phyloP scores from a whole-genome alignment of 2,329 filamentous ascomycete genomes.

The Colletotrichum orchidophilum region DNA sequence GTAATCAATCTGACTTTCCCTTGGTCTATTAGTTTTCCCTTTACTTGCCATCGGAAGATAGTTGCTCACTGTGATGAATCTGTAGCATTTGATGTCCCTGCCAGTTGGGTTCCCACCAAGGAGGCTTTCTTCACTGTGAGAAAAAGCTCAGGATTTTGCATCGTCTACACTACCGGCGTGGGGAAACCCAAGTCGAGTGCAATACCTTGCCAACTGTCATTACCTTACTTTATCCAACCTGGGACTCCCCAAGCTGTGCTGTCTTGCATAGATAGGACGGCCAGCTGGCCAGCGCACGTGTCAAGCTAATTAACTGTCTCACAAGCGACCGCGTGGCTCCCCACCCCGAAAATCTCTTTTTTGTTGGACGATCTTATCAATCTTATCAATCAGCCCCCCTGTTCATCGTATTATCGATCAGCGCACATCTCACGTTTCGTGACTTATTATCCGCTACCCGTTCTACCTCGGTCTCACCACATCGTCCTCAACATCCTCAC shows the following conservation, averaged over 20 bases:
- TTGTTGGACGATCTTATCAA: background rate
- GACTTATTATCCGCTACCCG: background rate
- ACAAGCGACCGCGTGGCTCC: background rate
- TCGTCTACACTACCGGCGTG: background rate
- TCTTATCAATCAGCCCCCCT: background rate
- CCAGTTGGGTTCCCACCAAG: background rate
- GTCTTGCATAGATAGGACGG: background rate
- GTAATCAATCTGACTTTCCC: background rate
- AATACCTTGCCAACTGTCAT: background rate
- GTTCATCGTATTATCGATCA: slow-evolving; percentile 25
- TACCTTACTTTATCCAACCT: background rate
- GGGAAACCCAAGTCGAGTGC: background rate
- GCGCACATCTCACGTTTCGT: background rate
- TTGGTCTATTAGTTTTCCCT: background rate
- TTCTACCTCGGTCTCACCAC: background rate
- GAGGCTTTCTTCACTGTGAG: background rate
- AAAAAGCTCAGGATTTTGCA: background rate
- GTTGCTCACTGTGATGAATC: background rate
- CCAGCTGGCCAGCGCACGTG: background rate
- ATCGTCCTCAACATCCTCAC: background rate
- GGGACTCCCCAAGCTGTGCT: background rate
- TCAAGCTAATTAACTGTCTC: background rate
- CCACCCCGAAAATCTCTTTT: background rate
- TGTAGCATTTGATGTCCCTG: background rate
- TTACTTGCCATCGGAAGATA: background rate